phyloP scores from a whole-genome alignment of 371 early-diverging fungal species.

The Apophysomyces sp. region DNA sequence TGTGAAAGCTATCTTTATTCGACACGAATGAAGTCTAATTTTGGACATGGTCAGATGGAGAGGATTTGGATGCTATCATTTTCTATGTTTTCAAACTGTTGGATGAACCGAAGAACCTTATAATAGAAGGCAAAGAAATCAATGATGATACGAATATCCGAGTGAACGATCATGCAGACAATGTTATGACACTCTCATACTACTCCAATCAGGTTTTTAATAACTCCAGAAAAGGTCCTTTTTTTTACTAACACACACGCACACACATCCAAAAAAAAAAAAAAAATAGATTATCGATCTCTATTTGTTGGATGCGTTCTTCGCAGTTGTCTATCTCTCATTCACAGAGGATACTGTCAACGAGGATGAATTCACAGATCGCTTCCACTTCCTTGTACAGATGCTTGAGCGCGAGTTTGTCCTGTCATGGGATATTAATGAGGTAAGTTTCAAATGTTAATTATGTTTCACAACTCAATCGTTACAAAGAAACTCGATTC shows the following conservation, averaged over 20 bases:
- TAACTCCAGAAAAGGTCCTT: not conserved
- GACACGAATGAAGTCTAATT: not conserved
- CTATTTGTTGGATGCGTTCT: constrained; percentile 44
- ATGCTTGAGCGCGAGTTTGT: constrained; percentile 49
- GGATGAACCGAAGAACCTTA: constrained; percentile 44
- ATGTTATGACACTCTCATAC: constrained; percentile 50
- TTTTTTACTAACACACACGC: not conserved
- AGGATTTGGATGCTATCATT: constrained; percentile 42
- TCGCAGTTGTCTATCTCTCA: constrained; percentile 46
- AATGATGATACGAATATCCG: constrained; percentile 51
- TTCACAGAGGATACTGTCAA: constrained; percentile 31
- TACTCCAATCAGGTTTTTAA: constrained; percentile 46
- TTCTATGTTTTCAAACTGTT: constrained; percentile 40
- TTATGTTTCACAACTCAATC: not conserved
- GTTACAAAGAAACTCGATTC: constrained; percentile 24
- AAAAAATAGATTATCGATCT: constrained; percentile 27
- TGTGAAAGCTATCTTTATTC: not conserved
- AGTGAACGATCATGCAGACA: constrained; percentile 52
- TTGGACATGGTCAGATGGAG: constrained; percentile 26
- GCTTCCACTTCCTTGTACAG: constrained; percentile 47
- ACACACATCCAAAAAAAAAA: too few species aligned
- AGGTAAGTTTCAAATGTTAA: constrained; percentile 15
- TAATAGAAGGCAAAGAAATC: constrained; percentile 46
- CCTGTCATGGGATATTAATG: constrained; percentile 37
- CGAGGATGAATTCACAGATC: constrained; percentile 48